These are phyloP conservation scores for Pseudotsuga menziesii DNA, from an alignment of 75 land plant genomes.

Conservation along the genomic window DNA sequence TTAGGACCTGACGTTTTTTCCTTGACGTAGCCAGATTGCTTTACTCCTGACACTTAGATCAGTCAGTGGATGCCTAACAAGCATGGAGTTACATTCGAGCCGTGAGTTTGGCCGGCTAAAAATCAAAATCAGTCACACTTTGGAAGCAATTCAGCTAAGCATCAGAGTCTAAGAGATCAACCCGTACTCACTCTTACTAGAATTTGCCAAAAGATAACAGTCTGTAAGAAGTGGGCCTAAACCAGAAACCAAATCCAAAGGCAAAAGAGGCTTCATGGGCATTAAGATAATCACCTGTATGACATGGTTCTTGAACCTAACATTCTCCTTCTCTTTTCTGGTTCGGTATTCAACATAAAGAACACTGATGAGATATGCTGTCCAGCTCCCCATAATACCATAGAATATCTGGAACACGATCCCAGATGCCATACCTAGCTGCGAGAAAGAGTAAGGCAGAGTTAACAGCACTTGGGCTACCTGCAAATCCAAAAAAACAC, in stretches of 20 bases:
- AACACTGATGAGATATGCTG: conserved; percentile 72
- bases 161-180: background rate
- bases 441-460: conserved; percentile 84
- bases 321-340: conserved; percentile 73
- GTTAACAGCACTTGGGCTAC: conserved; percentile 89
- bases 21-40: background rate
- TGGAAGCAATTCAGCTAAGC: background rate
- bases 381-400: conserved; percentile 77
- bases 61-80: no score
- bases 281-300: conserved; percentile 63
- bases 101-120: no score
- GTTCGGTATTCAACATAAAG: conserved; percentile 84
- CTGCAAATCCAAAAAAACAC: conserved; percentile 25
- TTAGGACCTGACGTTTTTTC: no score
- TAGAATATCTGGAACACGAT: conserved; percentile 85
- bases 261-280: background rate
- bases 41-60: no score
- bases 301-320: conserved; percentile 74
- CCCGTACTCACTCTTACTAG: background rate
- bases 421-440: conserved; percentile 76
- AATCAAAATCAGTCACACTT: background rate
- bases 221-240: background rate
- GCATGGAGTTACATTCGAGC: no score
- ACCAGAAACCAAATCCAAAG: background rate
- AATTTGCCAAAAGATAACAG: background rate